Conservation (phyloP, 2,329 filamentous ascomycete genomes). For the Simplicillium aogashimaense region DNA sequence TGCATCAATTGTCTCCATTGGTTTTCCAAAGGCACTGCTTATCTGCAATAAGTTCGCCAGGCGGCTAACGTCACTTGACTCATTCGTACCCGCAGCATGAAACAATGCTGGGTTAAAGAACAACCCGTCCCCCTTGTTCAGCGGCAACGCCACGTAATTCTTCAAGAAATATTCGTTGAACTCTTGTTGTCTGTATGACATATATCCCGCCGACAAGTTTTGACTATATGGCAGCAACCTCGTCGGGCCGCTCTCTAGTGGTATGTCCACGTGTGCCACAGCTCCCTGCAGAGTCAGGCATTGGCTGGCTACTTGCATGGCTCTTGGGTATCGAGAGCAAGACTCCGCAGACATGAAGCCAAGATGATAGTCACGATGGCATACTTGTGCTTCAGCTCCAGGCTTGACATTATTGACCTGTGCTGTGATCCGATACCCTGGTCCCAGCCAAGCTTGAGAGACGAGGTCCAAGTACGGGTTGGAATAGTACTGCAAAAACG, state of each 20-base stretch:
- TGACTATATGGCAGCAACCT: constrained; percentile 52
- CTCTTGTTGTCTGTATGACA: constrained; percentile 42
- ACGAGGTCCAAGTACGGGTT: constrained; percentile 48
- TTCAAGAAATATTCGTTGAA: constrained; percentile 45
- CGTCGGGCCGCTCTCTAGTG: constrained; percentile 47
- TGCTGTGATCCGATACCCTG: constrained; percentile 47
- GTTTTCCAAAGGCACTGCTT: constrained; percentile 50
- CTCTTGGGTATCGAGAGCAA: constrained; percentile 36
- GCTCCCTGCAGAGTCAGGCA: constrained; percentile 54
- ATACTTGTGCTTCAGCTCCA: constrained; percentile 44
- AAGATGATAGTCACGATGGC: constrained; percentile 54
- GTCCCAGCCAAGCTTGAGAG: constrained; percentile 47
- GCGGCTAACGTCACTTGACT: constrained; percentile 33
- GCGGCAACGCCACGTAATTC: constrained; percentile 39
- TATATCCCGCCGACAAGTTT: constrained; percentile 43
- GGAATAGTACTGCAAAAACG: constrained; percentile 47
- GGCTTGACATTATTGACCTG: constrained; percentile 55
- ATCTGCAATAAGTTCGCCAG: constrained; percentile 54
- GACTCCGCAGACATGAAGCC: constrained; percentile 46
- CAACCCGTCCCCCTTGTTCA: constrained; percentile 46
- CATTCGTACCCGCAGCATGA: constrained; percentile 52
- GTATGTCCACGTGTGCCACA: constrained; percentile 53
- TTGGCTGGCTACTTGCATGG: constrained; percentile 43
- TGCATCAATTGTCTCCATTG: constrained; percentile 52
- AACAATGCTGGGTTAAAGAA: constrained; percentile 57